Evolutionary conservation across 371 early-diverging fungal species (phyloP).

Genomic region (Massospora cicadina): DNA sequence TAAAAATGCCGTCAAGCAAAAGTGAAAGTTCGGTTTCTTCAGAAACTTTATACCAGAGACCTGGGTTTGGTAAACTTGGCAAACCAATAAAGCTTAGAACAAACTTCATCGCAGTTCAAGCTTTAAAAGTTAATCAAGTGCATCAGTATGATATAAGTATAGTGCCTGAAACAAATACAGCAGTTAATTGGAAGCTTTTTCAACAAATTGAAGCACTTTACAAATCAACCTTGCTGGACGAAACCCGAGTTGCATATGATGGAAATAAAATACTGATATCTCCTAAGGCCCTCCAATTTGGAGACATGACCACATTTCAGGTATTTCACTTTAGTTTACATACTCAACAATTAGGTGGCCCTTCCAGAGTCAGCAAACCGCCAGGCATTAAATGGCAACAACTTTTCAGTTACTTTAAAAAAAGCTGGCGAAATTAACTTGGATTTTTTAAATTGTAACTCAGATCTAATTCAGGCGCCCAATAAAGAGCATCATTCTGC

Average conservation of each 20-base stretch:
- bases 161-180: neutral
- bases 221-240: neutral
- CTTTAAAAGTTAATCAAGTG: neutral
- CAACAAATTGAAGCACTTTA: neutral
- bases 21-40: neutral
- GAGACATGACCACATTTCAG: neutral
- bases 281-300: neutral
- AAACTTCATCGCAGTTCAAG: neutral
- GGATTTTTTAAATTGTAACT: slow-evolving; percentile 28
- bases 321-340: neutral
- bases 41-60: neutral
- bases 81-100: neutral
- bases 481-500: slow-evolving; percentile 28
- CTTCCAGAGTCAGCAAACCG: slow-evolving; percentile 23
- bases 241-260: neutral
- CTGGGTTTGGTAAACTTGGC: neutral
- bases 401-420: slow-evolving; percentile 30
- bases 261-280: neutral
- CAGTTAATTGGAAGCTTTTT: neutral
- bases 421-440: slow-evolving; percentile 34
- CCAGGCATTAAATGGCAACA: slow-evolving; percentile 15
- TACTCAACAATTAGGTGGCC: slow-evolving; percentile 17
- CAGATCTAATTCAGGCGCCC: slow-evolving; percentile 20
- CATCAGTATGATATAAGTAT: neutral
- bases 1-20: neutral